These are phyloP conservation scores for Inonotus obliquus DNA, from an alignment of 1,284 basidiomycete genomes.

Conservation along the genomic window DNA sequence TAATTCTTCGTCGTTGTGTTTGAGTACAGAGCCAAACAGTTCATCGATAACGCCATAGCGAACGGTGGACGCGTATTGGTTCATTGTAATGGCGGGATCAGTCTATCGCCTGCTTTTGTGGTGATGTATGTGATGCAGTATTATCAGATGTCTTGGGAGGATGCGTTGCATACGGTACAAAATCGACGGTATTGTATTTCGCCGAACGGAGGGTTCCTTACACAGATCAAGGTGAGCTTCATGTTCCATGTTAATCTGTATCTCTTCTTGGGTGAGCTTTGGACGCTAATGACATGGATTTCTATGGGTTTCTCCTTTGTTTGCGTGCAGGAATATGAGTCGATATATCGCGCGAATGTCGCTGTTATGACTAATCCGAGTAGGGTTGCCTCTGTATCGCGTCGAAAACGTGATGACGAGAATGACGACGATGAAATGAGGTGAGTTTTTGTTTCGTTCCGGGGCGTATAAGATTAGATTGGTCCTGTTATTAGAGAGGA, in stretches of 20 bases:
- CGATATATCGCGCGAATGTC: slow-evolving; percentile 76
- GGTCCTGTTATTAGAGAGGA: slow-evolving; percentile 39
- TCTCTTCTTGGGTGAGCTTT: not conserved
- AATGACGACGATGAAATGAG: slow-evolving; percentile 58
- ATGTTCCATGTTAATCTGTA: too few relatives aligned
- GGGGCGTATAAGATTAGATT: not conserved
- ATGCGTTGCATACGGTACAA: slow-evolving; percentile 81
- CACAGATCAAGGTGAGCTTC: slow-evolving; percentile 73
- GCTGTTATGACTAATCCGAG: slow-evolving; percentile 56
- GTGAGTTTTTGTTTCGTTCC: slow-evolving; percentile 27
- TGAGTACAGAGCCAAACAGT: slow-evolving; percentile 62
- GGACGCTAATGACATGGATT: not conserved
- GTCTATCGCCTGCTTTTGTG: slow-evolving; percentile 82
- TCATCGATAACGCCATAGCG: slow-evolving; percentile 72
- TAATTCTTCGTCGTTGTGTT: too few relatives aligned
- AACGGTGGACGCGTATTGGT: slow-evolving; percentile 77
- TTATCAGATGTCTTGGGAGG: slow-evolving; percentile 75
- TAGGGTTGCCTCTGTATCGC: slow-evolving; percentile 33
- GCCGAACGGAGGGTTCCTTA: slow-evolving; percentile 81
- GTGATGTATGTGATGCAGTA: slow-evolving; percentile 92
- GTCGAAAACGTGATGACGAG: slow-evolving; percentile 60
- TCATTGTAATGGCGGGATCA: slow-evolving; percentile 91
- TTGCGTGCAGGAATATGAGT: slow-evolving; percentile 72
- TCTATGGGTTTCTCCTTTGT: not conserved
- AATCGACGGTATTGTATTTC: slow-evolving; percentile 88